Evolutionary conservation across 1,139 yeast species (phyloP).

Genomic region (Suhomyces chickasaworum): DNA sequence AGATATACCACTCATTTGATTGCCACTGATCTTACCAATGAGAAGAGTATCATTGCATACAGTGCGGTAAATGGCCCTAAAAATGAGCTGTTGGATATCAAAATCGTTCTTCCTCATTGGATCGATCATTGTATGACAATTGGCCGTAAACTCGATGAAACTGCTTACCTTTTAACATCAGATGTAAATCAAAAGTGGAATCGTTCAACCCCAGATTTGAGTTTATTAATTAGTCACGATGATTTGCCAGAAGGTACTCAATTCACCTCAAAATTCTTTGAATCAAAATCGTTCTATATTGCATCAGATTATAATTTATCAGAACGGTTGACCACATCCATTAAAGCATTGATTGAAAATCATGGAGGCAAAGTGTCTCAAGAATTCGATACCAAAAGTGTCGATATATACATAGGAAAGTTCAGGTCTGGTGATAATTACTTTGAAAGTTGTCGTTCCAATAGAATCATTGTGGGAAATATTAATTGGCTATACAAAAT

Average conservation of each 20-base stretch:
- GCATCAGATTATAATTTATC: conserved; percentile 39
- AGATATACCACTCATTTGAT: conserved; percentile 78
- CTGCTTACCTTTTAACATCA: conserved; percentile 50
- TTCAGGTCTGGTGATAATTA: conserved; percentile 59
- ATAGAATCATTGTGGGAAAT: conserved; percentile 57
- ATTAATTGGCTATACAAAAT: conserved; percentile 74
- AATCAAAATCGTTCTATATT: conserved; percentile 32
- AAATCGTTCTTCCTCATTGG: conserved; percentile 78
- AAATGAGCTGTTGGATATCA: conserved; percentile 42
- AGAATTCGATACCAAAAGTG: conserved; percentile 25
- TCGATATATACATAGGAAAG: conserved; percentile 68
- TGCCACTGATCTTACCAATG: conserved; percentile 57
- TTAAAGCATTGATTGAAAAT: conserved; percentile 29
- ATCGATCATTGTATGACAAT: conserved; percentile 64
- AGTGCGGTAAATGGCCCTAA: conserved; percentile 38
- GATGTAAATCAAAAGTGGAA: conserved; percentile 18
- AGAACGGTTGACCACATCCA: conserved; percentile 29
- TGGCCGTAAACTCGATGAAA: conserved; percentile 53
- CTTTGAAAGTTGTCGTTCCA: conserved; percentile 28
- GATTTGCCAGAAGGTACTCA: conserved; percentile 17
- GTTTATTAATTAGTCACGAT: conserved; percentile 14
- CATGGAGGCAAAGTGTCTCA: conserved; percentile 35
- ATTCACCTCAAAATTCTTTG: conserved; percentile 20
- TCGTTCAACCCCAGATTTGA: conserved; percentile 18
- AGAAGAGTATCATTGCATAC: conserved; percentile 45